These are phyloP conservation scores for Umbellularia californica DNA, from an alignment of 164 flowering plant species.

Conservation along the genomic window DNA sequence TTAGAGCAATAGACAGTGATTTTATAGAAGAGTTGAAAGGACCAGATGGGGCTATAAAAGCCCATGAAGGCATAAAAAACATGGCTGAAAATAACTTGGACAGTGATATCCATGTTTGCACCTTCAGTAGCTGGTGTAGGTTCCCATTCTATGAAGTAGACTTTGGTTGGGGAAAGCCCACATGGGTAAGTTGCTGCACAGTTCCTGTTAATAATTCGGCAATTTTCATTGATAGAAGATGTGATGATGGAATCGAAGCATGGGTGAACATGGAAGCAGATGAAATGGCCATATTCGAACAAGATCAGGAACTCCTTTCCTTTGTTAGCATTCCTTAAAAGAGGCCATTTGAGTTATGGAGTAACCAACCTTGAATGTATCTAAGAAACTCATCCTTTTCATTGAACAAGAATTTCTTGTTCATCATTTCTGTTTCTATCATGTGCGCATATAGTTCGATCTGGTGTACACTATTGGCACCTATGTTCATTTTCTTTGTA, in stretches of 20 bases:
- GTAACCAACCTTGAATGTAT: too few species aligned
- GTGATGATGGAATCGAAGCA: constrained; percentile 25
- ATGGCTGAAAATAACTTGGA: neutral
- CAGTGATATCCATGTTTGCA: constrained; percentile 6
- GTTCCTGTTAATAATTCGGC: constrained; percentile 9
- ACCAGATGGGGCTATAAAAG: neutral
- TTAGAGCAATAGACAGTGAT: constrained; percentile 8
- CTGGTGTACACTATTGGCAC: too few species aligned
- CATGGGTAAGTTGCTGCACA: constrained; percentile 18
- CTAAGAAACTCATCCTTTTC: too few species aligned
- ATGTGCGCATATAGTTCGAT: too few species aligned
- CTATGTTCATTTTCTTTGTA: too few species aligned
- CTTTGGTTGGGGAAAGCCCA: constrained; percentile 46
- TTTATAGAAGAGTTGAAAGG: constrained; percentile 3
- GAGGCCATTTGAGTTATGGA: too few species aligned
- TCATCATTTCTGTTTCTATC: too few species aligned
- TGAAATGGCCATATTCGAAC: constrained; percentile 13
- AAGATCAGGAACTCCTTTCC: constrained; percentile 11
- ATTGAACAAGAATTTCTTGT: too few species aligned
- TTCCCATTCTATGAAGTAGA: constrained; percentile 30
- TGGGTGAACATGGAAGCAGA: constrained; percentile 13
- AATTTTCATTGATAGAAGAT: constrained; percentile 15
- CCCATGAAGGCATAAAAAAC: neutral
- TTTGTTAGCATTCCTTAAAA: neutral
- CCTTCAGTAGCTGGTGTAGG: constrained; percentile 28